Conservation (phyloP, 495 filamentous ascomycete species). For the Evernia prunastri region DNA sequence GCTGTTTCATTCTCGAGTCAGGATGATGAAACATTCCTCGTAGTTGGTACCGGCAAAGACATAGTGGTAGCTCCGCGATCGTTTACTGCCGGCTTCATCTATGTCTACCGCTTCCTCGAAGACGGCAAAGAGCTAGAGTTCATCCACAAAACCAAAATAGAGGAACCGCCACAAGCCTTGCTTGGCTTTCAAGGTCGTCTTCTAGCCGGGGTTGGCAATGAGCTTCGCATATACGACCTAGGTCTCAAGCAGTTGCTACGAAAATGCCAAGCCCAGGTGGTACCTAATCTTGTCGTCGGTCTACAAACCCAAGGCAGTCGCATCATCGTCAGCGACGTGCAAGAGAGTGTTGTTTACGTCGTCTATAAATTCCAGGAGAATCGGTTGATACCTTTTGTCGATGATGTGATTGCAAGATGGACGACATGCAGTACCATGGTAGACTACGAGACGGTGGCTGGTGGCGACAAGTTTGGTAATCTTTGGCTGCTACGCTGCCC, state of each 20-base stretch:
- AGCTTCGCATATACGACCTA: conserved; percentile 81
- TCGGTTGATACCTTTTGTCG: conserved; percentile 81
- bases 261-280: conserved; percentile 77
- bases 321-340: conserved; percentile 85
- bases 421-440: conserved; percentile 86
- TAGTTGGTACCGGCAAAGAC: conserved; percentile 90
- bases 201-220: conserved; percentile 73
- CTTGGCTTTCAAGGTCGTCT: conserved; percentile 88
- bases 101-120: conserved; percentile 86
- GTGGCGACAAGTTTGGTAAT: conserved; percentile 97
- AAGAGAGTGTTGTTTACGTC: conserved; percentile 82
- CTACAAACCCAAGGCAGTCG: conserved; percentile 87
- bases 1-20: conserved; percentile 79
- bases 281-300: conserved; percentile 74
- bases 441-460: conserved; percentile 93
- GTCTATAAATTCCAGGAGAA: conserved; percentile 93
- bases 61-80: conserved; percentile 70
- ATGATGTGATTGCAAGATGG: conserved; percentile 84
- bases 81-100: conserved; percentile 73
- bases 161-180: conserved; percentile 81
- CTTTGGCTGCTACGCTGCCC: conserved; percentile 88
- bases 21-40: conserved; percentile 81
- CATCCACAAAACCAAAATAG: conserved; percentile 90
- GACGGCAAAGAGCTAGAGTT: conserved; percentile 83
- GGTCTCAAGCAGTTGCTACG: conserved; percentile 85